These are phyloP conservation scores for Pestalotiopsis sp. DNA, from an alignment of 2,329 filamentous ascomycete species.

Conservation along the genomic window DNA sequence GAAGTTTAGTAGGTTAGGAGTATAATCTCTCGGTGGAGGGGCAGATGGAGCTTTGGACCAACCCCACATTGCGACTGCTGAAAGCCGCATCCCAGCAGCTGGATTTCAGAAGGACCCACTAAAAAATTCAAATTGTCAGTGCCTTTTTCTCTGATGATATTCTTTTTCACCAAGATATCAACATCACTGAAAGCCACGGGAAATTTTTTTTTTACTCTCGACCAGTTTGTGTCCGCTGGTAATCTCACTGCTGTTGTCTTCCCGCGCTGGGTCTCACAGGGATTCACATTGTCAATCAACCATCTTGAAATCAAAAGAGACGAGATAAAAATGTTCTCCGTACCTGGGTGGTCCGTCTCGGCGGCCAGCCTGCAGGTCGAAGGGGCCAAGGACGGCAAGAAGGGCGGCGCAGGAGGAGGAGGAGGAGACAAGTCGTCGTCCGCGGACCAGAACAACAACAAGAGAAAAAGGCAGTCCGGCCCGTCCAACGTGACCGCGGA, in stretches of 20 bases:
- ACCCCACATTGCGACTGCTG: too few species aligned
- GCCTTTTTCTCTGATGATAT: too few species aligned
- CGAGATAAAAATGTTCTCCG: constrained; percentile 73
- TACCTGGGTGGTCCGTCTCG: constrained; percentile 88
- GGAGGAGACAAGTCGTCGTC: constrained; percentile 40
- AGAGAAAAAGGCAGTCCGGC: constrained; percentile 52
- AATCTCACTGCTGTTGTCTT: too few species aligned
- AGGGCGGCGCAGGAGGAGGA: constrained; percentile 21
- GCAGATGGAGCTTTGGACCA: too few species aligned
- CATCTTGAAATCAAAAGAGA: background rate
- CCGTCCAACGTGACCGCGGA: constrained; percentile 57
- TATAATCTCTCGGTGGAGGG: too few species aligned
- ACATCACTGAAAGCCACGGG: too few species aligned
- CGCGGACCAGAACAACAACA: constrained; percentile 38
- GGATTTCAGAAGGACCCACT: too few species aligned
- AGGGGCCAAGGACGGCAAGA: constrained; percentile 38
- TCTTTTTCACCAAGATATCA: too few species aligned
- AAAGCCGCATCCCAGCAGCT: too few species aligned
- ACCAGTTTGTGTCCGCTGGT: background rate
- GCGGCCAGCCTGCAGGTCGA: constrained; percentile 72
- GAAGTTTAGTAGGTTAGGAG: too few species aligned
- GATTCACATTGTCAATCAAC: background rate
- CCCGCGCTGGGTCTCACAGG: background rate
- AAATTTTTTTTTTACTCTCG: background rate
- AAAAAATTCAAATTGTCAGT: too few species aligned